phyloP scores from a whole-genome alignment of 2,329 filamentous ascomycete genomes.

The Aspergillus terreus region DNA sequence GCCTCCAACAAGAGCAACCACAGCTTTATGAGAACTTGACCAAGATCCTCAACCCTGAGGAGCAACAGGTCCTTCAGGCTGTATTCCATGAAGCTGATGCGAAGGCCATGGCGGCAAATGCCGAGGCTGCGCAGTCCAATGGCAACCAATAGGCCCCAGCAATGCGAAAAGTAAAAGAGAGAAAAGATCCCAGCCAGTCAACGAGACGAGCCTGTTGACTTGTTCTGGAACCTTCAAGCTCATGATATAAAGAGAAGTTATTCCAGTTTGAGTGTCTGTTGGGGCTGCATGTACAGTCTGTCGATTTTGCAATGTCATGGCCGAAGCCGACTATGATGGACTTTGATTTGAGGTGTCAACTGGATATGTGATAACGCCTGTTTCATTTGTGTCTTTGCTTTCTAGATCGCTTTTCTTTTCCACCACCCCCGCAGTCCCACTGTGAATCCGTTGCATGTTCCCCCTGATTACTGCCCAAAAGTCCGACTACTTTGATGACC shows the following conservation, averaged over 20 bases:
- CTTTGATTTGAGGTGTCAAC: constrained; percentile 4
- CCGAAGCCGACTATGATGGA: neutral
- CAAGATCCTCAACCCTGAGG: constrained; percentile 71
- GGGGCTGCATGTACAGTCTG: constrained; percentile 2
- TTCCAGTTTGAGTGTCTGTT: constrained; percentile 14
- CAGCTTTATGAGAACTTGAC: constrained; percentile 81
- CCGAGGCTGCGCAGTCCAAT: constrained; percentile 36
- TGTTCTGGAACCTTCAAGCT: constrained; percentile 7
- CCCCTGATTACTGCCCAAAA: constrained; percentile 4
- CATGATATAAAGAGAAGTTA: constrained; percentile 16
- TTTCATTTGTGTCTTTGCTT: constrained; percentile 10
- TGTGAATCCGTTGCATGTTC: constrained; percentile 1
- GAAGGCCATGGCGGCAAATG: constrained; percentile 44
- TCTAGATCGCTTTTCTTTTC: constrained; percentile 10
- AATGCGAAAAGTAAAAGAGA: constrained; percentile 4
- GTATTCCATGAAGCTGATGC: constrained; percentile 70
- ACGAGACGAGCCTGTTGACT: constrained; percentile 18
- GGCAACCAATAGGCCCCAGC: constrained; percentile 25
- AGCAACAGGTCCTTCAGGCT: constrained; percentile 74
- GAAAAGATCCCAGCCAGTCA: constrained; percentile 11
- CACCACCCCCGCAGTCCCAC: constrained; percentile 1
- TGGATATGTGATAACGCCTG: constrained; percentile 24
- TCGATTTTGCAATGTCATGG: neutral
- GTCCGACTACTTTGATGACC: neutral
- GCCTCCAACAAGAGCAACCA: constrained; percentile 84